A percentile compares a stretch with the other conserved stretches of the same genome.
Conservation (phyloP, 257 asterid species). For the Solanum lignicaule region DNA sequence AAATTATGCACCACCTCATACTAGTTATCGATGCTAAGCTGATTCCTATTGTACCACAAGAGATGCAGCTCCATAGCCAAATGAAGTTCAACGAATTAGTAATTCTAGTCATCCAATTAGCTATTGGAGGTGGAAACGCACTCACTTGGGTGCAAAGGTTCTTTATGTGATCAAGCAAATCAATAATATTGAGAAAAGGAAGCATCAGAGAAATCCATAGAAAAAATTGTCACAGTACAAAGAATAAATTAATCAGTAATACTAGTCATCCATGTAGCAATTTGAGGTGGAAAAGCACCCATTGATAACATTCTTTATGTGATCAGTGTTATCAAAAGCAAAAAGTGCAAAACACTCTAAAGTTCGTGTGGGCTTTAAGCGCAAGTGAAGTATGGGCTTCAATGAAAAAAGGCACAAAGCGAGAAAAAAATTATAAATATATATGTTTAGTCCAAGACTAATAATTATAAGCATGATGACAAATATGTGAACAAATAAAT, state of each 20-base stretch:
- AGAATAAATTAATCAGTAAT: neutral
- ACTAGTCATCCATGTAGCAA: neutral
- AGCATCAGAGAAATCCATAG: neutral
- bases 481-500: neutral
- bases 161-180: neutral
- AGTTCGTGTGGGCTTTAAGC: neutral
- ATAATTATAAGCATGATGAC: neutral
- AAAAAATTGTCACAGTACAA: neutral
- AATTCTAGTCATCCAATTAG: neutral
- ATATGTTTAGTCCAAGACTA: neutral
- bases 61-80: neutral
- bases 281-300: neutral
- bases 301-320: neutral
- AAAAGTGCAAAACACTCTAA: neutral
- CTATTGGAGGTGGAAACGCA: neutral
- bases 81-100: neutral
- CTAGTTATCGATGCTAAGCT: neutral
- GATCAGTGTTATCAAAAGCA: neutral
- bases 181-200: neutral
- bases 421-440: neutral
- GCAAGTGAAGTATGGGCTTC: neutral
- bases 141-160: neutral
- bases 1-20: neutral
- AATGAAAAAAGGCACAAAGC: neutral
- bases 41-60: neutral